Evolutionary conservation across 495 filamentous ascomycete species (phyloP).

Genomic region (Hypoxylon lienhwacheense): DNA sequence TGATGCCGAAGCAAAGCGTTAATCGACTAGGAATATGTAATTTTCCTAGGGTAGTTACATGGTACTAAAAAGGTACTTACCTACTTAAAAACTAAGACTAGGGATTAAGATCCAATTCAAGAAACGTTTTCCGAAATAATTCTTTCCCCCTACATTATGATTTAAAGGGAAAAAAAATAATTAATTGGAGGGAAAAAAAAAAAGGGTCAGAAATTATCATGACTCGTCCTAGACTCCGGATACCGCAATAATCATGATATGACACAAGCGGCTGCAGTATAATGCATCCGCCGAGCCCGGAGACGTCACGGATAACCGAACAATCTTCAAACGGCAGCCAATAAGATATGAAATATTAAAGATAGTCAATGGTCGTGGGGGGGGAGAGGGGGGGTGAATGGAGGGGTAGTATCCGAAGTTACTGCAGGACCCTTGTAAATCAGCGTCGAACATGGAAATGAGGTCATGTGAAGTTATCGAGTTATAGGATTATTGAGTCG

Average conservation of each 20-base stretch:
- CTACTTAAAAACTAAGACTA: too few relatives aligned
- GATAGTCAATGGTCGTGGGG: conserved; percentile 7
- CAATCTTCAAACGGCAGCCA: conserved; percentile 31
- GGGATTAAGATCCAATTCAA: too few relatives aligned
- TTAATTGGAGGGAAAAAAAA: neutral
- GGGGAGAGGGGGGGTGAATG: conserved; percentile 17
- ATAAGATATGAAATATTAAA: conserved; percentile 18
- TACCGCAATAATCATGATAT: conserved; percentile 12
- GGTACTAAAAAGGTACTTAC: too few relatives aligned
- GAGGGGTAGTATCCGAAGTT: conserved; percentile 24
- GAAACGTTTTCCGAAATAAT: too few relatives aligned
- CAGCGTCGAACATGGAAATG: conserved; percentile 18
- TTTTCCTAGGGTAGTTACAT: too few relatives aligned
- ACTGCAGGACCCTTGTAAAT: conserved; percentile 2
- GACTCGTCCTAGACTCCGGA: conserved; percentile 5
- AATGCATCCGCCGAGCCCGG: conserved; percentile 29
- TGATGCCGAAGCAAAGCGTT: conserved; percentile 39
- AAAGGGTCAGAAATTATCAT: too few relatives aligned
- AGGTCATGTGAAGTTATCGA: conserved; percentile 28
- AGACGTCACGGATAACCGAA: conserved; percentile 29
- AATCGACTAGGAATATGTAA: conserved; percentile 4
- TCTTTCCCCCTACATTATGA: too few relatives aligned
- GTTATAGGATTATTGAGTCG: neutral
- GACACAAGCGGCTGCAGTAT: conserved; percentile 22
- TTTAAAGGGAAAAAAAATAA: neutral